Evolutionary conservation across 306 rosid species (phyloP), one percentile per base, ranked within the genome.

Genomic region (Begonia loranthoides): DNA sequence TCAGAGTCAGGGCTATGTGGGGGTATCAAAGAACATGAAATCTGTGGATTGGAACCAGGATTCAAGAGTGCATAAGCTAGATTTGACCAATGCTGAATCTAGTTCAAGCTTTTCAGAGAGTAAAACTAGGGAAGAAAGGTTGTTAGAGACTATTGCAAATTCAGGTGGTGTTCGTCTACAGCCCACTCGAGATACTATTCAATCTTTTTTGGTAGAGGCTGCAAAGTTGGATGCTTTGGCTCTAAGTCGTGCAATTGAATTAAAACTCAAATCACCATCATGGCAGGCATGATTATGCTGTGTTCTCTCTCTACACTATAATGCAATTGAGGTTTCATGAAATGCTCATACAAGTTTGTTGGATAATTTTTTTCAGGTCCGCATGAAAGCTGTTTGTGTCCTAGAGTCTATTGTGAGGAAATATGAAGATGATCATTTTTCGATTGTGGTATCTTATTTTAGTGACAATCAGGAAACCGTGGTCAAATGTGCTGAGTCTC

Each of bases 151-250:
- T 60, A 80, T 92, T 69, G 96, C 87, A 56, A 86, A 85, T 5
- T 71, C 93, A 44, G 96, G 99, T 57, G 99, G 99, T 63, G 88
- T 92, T 44, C 94, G 99, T 17, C 62, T 92, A 55, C 99, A 92
- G 64, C 99, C 99, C 60, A 80, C 93, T 73, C 88, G 99, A 63
- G 99, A 92, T 78, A 93, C 94, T 56, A 62, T 86, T 71, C 94
- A 78, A 57, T 79, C 68, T 70, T 92, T 92, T 66, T 82, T 92
- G 58, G 62, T 60, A 15, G 88, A 92, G 73, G 99, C 93, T 43
- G 79, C 72, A 15, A 86, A 86, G 79, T 80, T 92, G 75, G 90
- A 92, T 74, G 80, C 79, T 15, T 15, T 78, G 69, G 77, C 82
- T 17, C 71, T 92, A 74, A 71, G 93, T 43, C 76, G 52, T 13